phyloP scores from a whole-genome alignment of 805 yeast genomes.

The Tetrapisispora taiwanensis region DNA sequence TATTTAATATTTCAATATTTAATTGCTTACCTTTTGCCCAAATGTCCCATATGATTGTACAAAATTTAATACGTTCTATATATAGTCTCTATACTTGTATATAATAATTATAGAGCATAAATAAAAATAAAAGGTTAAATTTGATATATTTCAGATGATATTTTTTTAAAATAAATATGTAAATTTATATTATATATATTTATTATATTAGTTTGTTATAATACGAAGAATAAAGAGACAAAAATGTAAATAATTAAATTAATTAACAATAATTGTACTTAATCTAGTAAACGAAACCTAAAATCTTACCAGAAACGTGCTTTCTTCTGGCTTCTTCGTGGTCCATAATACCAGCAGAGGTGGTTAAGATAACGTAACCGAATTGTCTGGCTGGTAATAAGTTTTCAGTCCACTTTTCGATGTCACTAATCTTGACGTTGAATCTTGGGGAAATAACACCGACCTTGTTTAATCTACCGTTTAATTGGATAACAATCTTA shows the following conservation, averaged over 20 bases:
- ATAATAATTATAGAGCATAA: too few species aligned
- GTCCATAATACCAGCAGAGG: conserved; percentile 99
- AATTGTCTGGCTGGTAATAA: conserved; percentile 98
- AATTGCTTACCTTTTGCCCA: too few species aligned
- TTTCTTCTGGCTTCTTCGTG: conserved; percentile 99
- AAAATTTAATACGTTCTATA: too few species aligned
- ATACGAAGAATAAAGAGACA: not conserved
- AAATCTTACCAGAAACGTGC: conserved; percentile 98
- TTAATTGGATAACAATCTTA: conserved; percentile 89
- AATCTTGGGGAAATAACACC: conserved; percentile 99
- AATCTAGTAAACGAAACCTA: conserved; percentile 97
- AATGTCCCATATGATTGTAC: too few species aligned
- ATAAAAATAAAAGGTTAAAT: not conserved
- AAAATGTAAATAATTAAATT: not conserved
- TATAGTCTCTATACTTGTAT: not conserved
- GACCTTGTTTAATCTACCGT: conserved; percentile 97
- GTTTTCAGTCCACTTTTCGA: conserved; percentile 98
- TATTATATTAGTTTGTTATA: not conserved
- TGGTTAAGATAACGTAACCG: conserved; percentile 95
- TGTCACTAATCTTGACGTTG: conserved; percentile 90
- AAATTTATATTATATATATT: not conserved
- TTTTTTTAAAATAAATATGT: conserved; percentile 2
- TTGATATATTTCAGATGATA: conserved; percentile 2
- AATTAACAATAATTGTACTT: conserved; percentile 38
- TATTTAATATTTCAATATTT: too few species aligned